A percentile compares a stretch with the other conserved stretches of the same genome.
phyloP scores from a whole-genome alignment of 208 protist species.

The Trypanosoma melophagium region DNA sequence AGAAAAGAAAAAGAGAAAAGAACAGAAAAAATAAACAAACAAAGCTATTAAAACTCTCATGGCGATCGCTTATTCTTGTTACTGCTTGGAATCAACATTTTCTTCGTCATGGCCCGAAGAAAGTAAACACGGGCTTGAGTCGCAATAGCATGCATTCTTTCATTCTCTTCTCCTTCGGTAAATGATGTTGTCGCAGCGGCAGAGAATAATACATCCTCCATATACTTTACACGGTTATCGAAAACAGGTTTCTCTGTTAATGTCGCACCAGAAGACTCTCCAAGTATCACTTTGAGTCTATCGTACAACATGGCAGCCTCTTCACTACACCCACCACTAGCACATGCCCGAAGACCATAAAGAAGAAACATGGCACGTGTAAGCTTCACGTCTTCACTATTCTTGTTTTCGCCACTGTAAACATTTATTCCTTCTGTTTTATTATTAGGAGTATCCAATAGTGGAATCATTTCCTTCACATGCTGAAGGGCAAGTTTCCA shows the following conservation, averaged over 20 bases:
- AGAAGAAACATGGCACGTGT: slow-evolving; percentile 44
- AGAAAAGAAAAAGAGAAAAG: too few relatives aligned
- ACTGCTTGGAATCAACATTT: slow-evolving; percentile 24
- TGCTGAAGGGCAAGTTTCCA: slow-evolving; percentile 59
- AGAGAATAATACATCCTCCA: slow-evolving; percentile 18
- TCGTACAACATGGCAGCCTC: slow-evolving; percentile 55
- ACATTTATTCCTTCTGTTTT: neutral
- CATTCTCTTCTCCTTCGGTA: neutral
- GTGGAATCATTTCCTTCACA: slow-evolving; percentile 38
- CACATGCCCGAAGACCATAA: slow-evolving; percentile 57
- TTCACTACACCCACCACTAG: slow-evolving; percentile 58
- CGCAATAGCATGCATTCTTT: slow-evolving; percentile 31
- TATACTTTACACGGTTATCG: neutral
- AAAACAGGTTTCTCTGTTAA: neutral
- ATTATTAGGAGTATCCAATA: slow-evolving; percentile 9
- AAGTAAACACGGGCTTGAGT: slow-evolving; percentile 56
- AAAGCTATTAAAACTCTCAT: too few relatives aligned
- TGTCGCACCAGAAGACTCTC: neutral
- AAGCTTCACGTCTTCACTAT: neutral
- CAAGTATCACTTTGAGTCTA: slow-evolving; percentile 38
- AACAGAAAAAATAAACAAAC: too few relatives aligned
- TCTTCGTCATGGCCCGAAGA: slow-evolving; percentile 82
- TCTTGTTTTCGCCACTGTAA: slow-evolving; percentile 4
- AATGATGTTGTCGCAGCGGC: neutral
- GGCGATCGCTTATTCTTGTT: neutral